Evolutionary conservation across 2,329 filamentous ascomycete species (phyloP).

Genomic region (Huntiella savannae): DNA sequence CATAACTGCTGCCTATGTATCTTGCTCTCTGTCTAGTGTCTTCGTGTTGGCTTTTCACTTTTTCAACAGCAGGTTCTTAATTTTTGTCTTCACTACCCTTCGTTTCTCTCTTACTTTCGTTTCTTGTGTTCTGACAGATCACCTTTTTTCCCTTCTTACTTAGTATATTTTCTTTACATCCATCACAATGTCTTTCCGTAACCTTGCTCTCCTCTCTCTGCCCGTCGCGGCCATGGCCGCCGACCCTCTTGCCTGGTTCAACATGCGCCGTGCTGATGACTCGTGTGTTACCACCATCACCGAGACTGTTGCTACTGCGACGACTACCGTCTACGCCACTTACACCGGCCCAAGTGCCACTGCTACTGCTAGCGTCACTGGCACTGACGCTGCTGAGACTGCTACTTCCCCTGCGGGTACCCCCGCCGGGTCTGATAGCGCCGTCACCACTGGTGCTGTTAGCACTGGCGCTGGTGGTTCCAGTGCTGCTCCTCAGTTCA

Average conservation of each 20-base stretch:
- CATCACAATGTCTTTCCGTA: slow-evolving; percentile 7
- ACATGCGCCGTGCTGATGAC: slow-evolving; percentile 1
- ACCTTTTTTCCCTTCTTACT: background rate
- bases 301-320: background rate
- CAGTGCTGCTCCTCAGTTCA: background rate
- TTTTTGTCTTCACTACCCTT: background rate
- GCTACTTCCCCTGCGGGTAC: background rate
- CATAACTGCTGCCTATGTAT: no score
- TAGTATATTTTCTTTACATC: background rate
- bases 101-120: background rate
- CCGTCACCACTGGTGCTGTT: background rate
- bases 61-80: background rate
- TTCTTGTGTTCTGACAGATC: background rate
- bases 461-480: background rate
- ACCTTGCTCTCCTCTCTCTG: slow-evolving; percentile 8
- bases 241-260: slow-evolving; percentile 5
- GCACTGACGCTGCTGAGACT: background rate
- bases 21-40: no score
- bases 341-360: background rate
- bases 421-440: background rate
- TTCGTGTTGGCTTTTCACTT: background rate
- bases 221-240: slow-evolving; percentile 6
- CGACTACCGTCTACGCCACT: background rate
- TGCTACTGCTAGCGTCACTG: background rate
- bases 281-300: slow-evolving; percentile 3